Conservation (phyloP, 768 basidiomycete genomes). For the Leccinum incarnatum region DNA sequence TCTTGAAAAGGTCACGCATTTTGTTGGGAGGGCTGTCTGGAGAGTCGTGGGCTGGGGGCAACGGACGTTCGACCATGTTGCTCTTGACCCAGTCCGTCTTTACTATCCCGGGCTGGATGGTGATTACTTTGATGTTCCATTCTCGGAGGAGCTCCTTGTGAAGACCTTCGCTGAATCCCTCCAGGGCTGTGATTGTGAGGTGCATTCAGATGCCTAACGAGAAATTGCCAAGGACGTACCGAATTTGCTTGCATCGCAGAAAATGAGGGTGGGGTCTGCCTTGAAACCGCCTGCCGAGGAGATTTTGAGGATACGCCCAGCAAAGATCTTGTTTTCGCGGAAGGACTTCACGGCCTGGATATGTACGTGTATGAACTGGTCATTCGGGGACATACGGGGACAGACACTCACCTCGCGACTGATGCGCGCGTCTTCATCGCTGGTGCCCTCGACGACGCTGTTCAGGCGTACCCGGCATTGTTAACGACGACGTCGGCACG, state of each 20-base stretch:
- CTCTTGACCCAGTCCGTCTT: constrained; percentile 21
- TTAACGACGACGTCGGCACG: constrained; percentile 34
- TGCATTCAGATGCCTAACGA: neutral
- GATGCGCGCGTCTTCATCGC: constrained; percentile 24
- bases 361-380: neutral
- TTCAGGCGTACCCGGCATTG: constrained; percentile 28
- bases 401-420: constrained; percentile 19
- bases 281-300: constrained; percentile 21
- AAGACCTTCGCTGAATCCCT: constrained; percentile 27
- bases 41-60: constrained; percentile 16
- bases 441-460: constrained; percentile 26
- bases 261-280: constrained; percentile 15
- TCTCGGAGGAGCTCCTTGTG: constrained; percentile 22
- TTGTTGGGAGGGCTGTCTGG: constrained; percentile 17
- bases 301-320: constrained; percentile 23
- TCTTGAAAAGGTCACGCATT: constrained; percentile 9
- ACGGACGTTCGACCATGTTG: constrained; percentile 12
- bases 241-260: constrained; percentile 24
- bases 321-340: constrained; percentile 25
- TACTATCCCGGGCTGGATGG: constrained; percentile 19
- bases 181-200: constrained; percentile 18
- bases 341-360: constrained; percentile 28
- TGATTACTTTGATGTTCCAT: constrained; percentile 28
- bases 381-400: neutral
- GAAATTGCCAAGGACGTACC: constrained; percentile 4